Percentiles rank a stretch among this genome's conserved stretches.
phyloP scores from a whole-genome alignment of 768 basidiomycete genomes.

The Panus rudis region DNA sequence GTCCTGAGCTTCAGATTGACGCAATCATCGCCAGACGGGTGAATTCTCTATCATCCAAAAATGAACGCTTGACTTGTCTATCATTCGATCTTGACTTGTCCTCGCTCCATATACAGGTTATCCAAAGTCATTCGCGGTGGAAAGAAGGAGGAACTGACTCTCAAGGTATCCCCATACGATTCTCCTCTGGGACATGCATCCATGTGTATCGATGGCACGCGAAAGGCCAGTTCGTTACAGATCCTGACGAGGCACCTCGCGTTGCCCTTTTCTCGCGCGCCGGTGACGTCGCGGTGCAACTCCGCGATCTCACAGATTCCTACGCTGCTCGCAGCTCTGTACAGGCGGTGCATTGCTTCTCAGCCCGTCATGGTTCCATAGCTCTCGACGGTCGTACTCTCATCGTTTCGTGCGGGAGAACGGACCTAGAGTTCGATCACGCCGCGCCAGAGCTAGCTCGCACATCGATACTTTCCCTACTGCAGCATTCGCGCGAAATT shows the following conservation, averaged over 20 bases:
- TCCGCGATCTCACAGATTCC: background rate
- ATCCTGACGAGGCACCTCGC: background rate
- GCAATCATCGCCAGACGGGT: slow-evolving; percentile 36
- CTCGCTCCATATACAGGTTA: slow-evolving; percentile 31
- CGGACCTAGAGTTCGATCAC: slow-evolving; percentile 19
- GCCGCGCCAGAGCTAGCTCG: slow-evolving; percentile 23
- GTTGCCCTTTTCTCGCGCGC: background rate
- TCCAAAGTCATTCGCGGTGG: too few species aligned
- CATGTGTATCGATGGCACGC: background rate
- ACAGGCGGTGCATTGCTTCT: slow-evolving; percentile 10
- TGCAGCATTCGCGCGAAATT: background rate
- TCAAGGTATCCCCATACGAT: too few species aligned
- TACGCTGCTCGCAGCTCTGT: background rate
- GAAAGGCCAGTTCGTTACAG: background rate
- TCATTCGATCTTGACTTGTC: slow-evolving; percentile 39
- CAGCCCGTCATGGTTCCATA: slow-evolving; percentile 5
- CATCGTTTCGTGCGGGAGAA: slow-evolving; percentile 13
- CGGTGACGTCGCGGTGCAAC: background rate
- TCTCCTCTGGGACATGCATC: too few species aligned
- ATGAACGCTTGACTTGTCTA: slow-evolving; percentile 5
- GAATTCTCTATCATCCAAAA: slow-evolving; percentile 19
- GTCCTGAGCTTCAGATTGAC: slow-evolving; percentile 34
- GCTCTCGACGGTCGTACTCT: slow-evolving; percentile 5
- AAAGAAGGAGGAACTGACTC: too few species aligned
- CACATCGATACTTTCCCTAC: too few species aligned